Base-by-base conservation (phyloP, 1,139 yeast species). In the Pichia sp. region DNA sequence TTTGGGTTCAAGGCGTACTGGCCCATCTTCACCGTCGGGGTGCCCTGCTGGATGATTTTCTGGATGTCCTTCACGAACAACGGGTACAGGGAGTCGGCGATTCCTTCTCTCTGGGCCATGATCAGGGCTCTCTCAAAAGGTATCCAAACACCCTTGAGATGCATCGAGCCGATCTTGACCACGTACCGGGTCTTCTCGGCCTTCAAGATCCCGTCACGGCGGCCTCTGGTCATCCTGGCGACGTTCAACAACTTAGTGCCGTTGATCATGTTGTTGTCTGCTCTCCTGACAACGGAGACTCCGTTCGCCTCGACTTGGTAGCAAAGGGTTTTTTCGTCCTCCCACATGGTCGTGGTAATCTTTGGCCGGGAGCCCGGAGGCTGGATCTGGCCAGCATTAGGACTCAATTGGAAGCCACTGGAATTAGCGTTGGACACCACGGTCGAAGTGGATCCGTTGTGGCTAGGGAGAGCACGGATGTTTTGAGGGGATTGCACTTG, bases 301-400 rank as follows among this genome's bases (percentile, higher is more conserved):
- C 92, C 90, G 64, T 89, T 86, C 53, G 96, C 96, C 67, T 90
- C 97, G 36, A 92, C 97, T 71, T 92, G 97, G 73, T 90, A 92
- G 69, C 98, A 93, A 52, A 90, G 72, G 0, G 97, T 92, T 63
- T 90, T 87, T 67, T 92, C 97, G 68, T 92, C 97, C 70, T 92
- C 97, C 98, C 98, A 92, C 84, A 90, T 82, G 8, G 97, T 90
- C 29, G 97, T 90, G 52, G 96, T 89, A 60, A 92, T 95, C 62
- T 95, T 77, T 30, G 97, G 97, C 61, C 90, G 78, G 61, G 85
- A 72, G 16, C 82, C 84, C 29, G 80, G 79, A 5, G 85, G 85
- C 54, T 81, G 83, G 34, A 75, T 71, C 67, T 81, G 85, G n/a
- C 85, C 85, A 4, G 77, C 77, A 7, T 76, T 74, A 47, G 78